Evolutionary conservation across 345 rosid species (phyloP).

Genomic region (Streptanthus diversifolius): DNA sequence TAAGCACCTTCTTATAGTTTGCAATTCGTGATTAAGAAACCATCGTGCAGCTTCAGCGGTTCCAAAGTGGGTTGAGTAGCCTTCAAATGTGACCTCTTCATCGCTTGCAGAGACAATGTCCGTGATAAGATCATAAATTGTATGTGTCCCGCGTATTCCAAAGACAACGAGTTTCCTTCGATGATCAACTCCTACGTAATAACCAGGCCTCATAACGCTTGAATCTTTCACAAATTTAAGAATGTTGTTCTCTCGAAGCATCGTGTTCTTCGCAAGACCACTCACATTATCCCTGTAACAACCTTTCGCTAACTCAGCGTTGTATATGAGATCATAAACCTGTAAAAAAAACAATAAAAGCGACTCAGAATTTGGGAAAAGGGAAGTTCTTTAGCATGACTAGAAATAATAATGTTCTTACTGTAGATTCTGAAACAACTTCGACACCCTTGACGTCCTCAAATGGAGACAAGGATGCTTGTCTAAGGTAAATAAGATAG

Average conservation of each 20-base stretch:
- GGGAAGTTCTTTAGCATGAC: not conserved
- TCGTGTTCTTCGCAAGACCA: slow-evolving; percentile 61
- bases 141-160: slow-evolving; percentile 86
- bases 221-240: slow-evolving; percentile 72
- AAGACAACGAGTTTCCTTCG: slow-evolving; percentile 68
- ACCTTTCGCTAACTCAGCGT: slow-evolving; percentile 77
- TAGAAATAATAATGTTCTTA: slow-evolving; percentile 22
- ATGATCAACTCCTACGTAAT: slow-evolving; percentile 72
- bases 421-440: slow-evolving; percentile 62
- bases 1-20: slow-evolving; percentile 62
- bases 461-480: slow-evolving; percentile 58
- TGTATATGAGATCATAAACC: slow-evolving; percentile 85
- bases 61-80: slow-evolving; percentile 93
- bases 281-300: slow-evolving; percentile 54
- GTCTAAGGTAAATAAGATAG: slow-evolving; percentile 84
- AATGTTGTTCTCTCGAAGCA: slow-evolving; percentile 76
- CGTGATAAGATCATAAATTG: slow-evolving; percentile 81
- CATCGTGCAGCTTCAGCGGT: slow-evolving; percentile 94
- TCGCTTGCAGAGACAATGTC: slow-evolving; percentile 79
- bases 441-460: slow-evolving; percentile 74
- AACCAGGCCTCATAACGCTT: slow-evolving; percentile 91
- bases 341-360: slow-evolving; percentile 15
- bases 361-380: slow-evolving; percentile 13
- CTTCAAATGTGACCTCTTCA: slow-evolving; percentile 81
- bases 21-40: slow-evolving; percentile 82